Base-by-base conservation (phyloP, 768 basidiomycete genomes). In the Pulveroboletus ravenelii region DNA sequence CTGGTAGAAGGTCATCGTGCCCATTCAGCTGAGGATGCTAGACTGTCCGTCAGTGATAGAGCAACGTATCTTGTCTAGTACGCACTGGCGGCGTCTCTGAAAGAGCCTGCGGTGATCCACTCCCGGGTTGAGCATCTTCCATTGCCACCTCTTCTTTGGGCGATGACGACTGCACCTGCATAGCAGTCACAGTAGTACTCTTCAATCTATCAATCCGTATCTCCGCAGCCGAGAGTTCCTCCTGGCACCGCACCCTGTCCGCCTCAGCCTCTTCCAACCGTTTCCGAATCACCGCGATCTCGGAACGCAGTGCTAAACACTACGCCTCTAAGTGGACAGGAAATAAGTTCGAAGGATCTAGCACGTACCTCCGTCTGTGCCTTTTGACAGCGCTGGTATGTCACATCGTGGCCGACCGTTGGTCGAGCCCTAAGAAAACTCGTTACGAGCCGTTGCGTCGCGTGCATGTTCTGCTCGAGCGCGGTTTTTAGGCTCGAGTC, bases 71-170 rank as follows among this genome's bases (percentile, higher is more conserved):
- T 27, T 44, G 71, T 74, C 8, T 18, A 73, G 75, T 76, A 85
- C 87, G 81, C 78, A 87, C 87, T 74, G 72, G 77, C 68, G 84
- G 81, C 75, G 83, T 78, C 72, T 77, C 80, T 69, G 78, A 75
- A 69, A 72, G 73, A 59, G 65, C 66, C 64, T 70, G 72, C 56
- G 74, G 56, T 10, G 68, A 69, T 74, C 77, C 74, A 78, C 78
- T 66, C 70, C 53, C 60, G 5, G 25, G 54, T 43, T 65, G 69
- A 37, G 55, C 45, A 6, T 58, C 65, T 37, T 72, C 63, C 49
- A 58, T 59, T 10, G 41, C 51, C 10, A 38, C 61, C 45, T 70
- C 74, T 34, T 65, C 61, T 46, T 63, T 67, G 18, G 61, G 62
- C 15, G 70, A 56, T 39, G 71, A 57, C 43, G 70, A 57, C 48